Conservation (phyloP, 345 rosid genomes). For the Excoecaria cochinchinensis region DNA sequence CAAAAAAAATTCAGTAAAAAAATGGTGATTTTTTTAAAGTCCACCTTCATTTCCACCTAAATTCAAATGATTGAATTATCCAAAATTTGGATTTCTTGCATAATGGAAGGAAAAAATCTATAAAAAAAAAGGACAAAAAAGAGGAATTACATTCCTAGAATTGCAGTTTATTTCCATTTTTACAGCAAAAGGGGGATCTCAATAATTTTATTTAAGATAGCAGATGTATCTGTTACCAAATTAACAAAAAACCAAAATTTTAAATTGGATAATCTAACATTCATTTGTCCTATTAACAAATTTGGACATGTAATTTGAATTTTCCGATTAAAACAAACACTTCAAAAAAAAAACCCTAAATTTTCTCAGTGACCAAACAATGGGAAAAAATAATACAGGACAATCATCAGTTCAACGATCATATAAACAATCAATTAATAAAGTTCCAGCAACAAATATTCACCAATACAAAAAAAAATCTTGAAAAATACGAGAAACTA, state of each 20-base stretch:
- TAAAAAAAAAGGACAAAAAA: background rate
- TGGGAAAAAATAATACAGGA: background rate
- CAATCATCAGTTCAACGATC: background rate
- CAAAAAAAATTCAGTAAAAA: background rate
- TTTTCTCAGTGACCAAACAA: conserved; percentile 9
- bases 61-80: background rate
- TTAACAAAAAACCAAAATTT: background rate
- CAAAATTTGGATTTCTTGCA: background rate
- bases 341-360: background rate
- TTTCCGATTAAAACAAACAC: background rate
- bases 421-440: background rate
- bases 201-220: background rate
- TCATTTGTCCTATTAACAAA: background rate
- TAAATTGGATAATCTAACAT: background rate
- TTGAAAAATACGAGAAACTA: background rate
- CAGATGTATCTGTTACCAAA: background rate
- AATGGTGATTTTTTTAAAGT: background rate
- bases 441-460: background rate
- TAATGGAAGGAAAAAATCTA: background rate
- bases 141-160: background rate
- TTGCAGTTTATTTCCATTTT: background rate
- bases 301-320: background rate
- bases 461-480: background rate
- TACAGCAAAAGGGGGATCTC: background rate
- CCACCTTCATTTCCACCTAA: background rate